Evolutionary conservation across 1,284 basidiomycete species (phyloP), one percentile per base, ranked within the genome.

Genomic region (Salmacisia buchloeana): DNA sequence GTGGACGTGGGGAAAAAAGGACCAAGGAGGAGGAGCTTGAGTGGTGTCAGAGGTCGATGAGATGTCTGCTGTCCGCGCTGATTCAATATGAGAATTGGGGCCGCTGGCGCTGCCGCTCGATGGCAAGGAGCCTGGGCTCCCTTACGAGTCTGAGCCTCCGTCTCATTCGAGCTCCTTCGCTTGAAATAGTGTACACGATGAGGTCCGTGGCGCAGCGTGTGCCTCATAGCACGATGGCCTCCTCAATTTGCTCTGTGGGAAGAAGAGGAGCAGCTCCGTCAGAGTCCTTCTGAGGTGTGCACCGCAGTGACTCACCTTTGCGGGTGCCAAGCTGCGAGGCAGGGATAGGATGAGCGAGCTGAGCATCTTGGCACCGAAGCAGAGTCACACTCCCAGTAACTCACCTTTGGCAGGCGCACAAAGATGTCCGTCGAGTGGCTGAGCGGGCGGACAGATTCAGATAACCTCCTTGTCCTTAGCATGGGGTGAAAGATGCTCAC

Each of bases 381-480:
- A 52, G 2, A 52, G 38, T 41, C 36, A 21, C 65, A 88, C 81
- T 92, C 90, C 68, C 90, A 78, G 78, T 89, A 91, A 39, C 90
- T 90, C 74, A 92, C 82, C 80, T 88, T 91, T 2, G 90, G 91
- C 57, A 92, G 82, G 25, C 88, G 84, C 56, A 92, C 74, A 80
- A 89, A 91, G 21, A 88, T 89, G 74, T 92, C 90, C 5, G 89
- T 91, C 33, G 89, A 89, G 85, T 88, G 91, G 62, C 58, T 56
- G 46, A 18, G 21, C 33, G 31, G 35, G 18, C 43, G 5, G 29
- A 52, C 15, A 15, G 5, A 10, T 23, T 25, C 3, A 23, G 18
- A 21, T 23, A 6, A 2, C 2, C 21, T 21, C 27, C 25, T 56
- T n/a, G 2, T 25, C 9, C 34, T 10, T 9, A 54, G 46, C 58